Evolutionary conservation across 306 rosid species (phyloP), one percentile per base, ranked within the genome.

Genomic region (Trifolium dubium): DNA sequence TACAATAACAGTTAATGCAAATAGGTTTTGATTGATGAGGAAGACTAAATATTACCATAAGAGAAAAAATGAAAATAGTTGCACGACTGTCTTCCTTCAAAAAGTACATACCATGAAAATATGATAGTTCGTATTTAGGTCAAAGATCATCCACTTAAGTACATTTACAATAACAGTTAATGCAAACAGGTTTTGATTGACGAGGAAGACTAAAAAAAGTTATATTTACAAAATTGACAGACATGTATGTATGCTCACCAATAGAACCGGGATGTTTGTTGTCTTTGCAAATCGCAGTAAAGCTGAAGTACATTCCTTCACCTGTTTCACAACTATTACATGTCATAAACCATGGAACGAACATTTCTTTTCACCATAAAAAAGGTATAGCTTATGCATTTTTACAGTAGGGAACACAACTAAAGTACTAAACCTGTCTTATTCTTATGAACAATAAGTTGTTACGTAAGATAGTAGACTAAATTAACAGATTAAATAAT

Each of bases 301-400:
- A 73, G 95, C 89, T 37, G 91, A 83, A 51, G 95, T 91, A 72
- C 98, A 91, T 84, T 94, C 98, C 80, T 88, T 94, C 71, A 94
- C 91, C 98, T 93, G 86, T 71, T 69, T 83, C 69, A 70, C 46
- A 76, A 69, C 18, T 40, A 64, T 60, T 58, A 55, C 60, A 75
- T 56, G 46, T 85, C 79, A 85, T 31, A 54, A 32, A 51, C 44
- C 40, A 34, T 18, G 30, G 67, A 70, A 69, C 29, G 43, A 43
- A 41, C 51, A 66, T 46, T 69, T 41, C 77, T 68, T 14, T 55
- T 68, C 55, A 77, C 59, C 19, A 10, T 6, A 63, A 69, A 71
- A 75, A 70, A 71, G 29, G 40, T 74, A 51, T 35, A 74, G 58
- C 60, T 41, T 71, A 41, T 30, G 49, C 32, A 67, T 18, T 65